Evolutionary conservation across 768 basidiomycete species (phyloP).

Genomic region (Kwoniella newhampshirensis): DNA sequence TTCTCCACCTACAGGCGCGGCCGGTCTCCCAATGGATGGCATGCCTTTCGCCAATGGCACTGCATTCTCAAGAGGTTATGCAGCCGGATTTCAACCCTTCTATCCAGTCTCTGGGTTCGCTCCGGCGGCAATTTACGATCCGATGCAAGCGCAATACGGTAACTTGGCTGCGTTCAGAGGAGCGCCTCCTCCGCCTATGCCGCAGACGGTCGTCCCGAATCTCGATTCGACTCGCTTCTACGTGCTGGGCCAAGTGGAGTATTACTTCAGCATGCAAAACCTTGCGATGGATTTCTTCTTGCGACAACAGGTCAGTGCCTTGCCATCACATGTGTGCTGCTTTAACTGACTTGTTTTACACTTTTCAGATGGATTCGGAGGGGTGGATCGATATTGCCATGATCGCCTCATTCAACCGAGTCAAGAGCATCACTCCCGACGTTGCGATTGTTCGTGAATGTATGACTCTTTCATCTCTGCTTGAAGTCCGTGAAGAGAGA

Average conservation of each 20-base stretch:
- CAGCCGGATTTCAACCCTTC: constrained; percentile 23
- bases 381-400: constrained; percentile 83
- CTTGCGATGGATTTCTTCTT: constrained; percentile 83
- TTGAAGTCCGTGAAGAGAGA: constrained; percentile 66
- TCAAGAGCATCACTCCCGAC: constrained; percentile 65
- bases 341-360: constrained; percentile 1
- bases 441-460: constrained; percentile 67
- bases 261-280: constrained; percentile 87
- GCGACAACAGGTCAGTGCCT: constrained; percentile 66
- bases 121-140: constrained; percentile 21
- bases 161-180: constrained; percentile 12
- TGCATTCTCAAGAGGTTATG: constrained; percentile 19
- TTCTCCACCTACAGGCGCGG: constrained; percentile 7
- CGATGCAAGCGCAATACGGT: constrained; percentile 24
- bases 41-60: background rate
- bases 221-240: constrained; percentile 67
- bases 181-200: constrained; percentile 49
- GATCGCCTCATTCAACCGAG: constrained; percentile 83
- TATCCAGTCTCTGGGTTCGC: constrained; percentile 17
- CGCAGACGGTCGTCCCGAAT: constrained; percentile 47
- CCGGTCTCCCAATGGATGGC: constrained; percentile 17
- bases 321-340: background rate
- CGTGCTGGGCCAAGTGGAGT: constrained; percentile 64
- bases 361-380: constrained; percentile 74
- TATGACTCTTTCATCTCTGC: constrained; percentile 64